These are phyloP conservation scores for Clarkia xantiana DNA, from an alignment of 345 rosid species.

Conservation along the genomic window DNA sequence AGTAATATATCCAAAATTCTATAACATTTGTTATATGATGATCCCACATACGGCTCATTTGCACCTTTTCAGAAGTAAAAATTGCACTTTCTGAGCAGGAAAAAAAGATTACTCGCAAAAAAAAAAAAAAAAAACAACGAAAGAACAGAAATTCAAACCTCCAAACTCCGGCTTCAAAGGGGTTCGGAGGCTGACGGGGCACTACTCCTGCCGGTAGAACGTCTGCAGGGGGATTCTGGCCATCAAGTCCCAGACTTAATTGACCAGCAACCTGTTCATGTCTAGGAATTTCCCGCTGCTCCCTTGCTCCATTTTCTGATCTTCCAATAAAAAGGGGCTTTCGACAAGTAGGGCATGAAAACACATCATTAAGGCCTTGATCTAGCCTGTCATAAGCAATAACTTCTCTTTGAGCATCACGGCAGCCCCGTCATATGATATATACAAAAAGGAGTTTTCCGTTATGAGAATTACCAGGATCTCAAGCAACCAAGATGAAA, in stretches of 20 bases:
- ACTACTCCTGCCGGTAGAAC: constrained; percentile 49
- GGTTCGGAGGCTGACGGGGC: constrained; percentile 46
- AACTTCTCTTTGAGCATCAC: constrained; percentile 4
- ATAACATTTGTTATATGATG: too few species aligned
- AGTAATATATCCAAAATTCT: too few species aligned
- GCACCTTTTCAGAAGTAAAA: too few species aligned
- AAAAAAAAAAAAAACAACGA: constrained; percentile 3
- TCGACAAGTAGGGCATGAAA: constrained; percentile 95
- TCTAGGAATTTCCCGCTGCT: constrained; percentile 32
- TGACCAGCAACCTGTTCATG: constrained; percentile 83
- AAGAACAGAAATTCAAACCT: constrained; percentile 37
- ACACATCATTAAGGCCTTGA: constrained; percentile 85
- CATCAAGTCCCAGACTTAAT: constrained; percentile 43
- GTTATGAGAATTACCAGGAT: constrained; percentile 53
- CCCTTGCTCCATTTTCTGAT: constrained; percentile 43
- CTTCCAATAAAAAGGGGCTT: constrained; percentile 80
- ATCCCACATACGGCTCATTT: too few species aligned
- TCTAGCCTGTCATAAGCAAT: constrained; percentile 66
- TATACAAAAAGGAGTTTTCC: background rate
- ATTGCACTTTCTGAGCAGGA: too few species aligned
- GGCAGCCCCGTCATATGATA: too few species aligned
- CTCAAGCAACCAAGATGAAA: constrained; percentile 96
- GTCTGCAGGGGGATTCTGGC: constrained; percentile 35
- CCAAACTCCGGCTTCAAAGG: constrained; percentile 58
- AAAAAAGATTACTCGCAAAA: constrained; percentile 2